Base-by-base conservation (phyloP, 805 yeast species). In the Starmerella stigmatis region DNA sequence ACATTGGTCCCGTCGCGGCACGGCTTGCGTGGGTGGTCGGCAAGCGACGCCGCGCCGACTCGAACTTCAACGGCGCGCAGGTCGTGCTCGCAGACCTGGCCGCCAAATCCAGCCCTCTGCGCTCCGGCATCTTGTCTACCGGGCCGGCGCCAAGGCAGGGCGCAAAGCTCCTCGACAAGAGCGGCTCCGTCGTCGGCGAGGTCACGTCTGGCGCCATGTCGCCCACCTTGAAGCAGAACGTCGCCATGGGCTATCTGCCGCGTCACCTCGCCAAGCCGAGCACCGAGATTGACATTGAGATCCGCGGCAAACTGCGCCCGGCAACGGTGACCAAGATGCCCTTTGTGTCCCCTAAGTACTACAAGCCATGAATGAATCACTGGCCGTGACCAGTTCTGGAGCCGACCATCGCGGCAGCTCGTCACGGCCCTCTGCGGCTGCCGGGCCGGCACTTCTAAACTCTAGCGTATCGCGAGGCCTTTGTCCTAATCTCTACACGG, bases 91-190 rank as follows among this genome's bases (percentile, higher is more conserved):
- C 68, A 5, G 96, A 88, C 64, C 61, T 92, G 44, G 68, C 71
- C 37, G 79, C 83, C 52, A 84, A 86, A 61, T 63, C 70, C 3
- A 59, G 67, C 25, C 70, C 71, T 44, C 71, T 76, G 41, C 78
- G 98, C 59, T 81, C 86, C 12, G 97, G 96, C 2, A 61, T 72
- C 33, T 62, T 65, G 11, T 75, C 80, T 7, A 73, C 71, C 52
- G 96, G 97, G 1, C 96, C 97, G 10, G 86, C 98, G 2, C 96
- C 97, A 26, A 78, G 98, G 64, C 81, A 79, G 21, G 86, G 83
- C 9, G 69, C 75, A 54, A 76, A 75, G 55, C 73, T 89, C 12
- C 79, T 71, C 52, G 75, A 73, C 22, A 78, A 78, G 19, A 66
- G 69, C 25, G 69, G 69, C 28, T 67, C 67, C 49, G 68, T 77